A percentile compares a stretch with the other conserved stretches of the same genome.
phyloP scores from a whole-genome alignment of 192 early-diverging fungal species.

The Ambispora gerdemannii region DNA sequence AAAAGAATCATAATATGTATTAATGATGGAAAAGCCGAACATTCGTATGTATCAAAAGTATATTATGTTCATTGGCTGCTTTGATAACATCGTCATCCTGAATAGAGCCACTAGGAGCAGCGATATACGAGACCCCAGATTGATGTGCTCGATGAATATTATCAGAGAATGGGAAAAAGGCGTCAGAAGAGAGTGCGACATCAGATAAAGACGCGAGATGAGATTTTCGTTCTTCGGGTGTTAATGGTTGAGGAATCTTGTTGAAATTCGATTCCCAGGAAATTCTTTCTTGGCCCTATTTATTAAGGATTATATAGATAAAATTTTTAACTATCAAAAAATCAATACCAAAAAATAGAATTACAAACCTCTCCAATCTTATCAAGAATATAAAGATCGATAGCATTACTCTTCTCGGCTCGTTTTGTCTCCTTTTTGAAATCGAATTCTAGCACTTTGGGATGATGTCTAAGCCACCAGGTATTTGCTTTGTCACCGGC shows the following conservation, averaged over 20 bases:
- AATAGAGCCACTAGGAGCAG: conserved; percentile 89
- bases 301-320: background rate
- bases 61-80: conserved; percentile 74
- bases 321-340: background rate
- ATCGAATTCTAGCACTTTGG: conserved; percentile 82
- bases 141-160: conserved; percentile 83
- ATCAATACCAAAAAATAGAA: background rate
- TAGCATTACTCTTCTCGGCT: conserved; percentile 95
- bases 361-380: conserved; percentile 70
- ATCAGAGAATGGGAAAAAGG: conserved; percentile 99
- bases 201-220: conserved; percentile 68
- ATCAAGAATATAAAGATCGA: conserved; percentile 90
- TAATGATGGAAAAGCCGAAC: conserved; percentile 97
- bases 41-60: conserved; percentile 84
- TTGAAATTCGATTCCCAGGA: conserved; percentile 83
- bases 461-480: conserved; percentile 98
- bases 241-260: conserved; percentile 72
- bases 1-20: too few species aligned
- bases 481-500: conserved; percentile 99
- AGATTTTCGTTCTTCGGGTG: conserved; percentile 71
- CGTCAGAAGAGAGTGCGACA: conserved; percentile 91
- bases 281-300: conserved; percentile 53
- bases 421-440: conserved; percentile 89
- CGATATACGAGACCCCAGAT: conserved; percentile 85
- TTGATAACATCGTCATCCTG: conserved; percentile 83